Evolutionary conservation across 2,329 filamentous ascomycete species (phyloP).

Genomic region (Clonostachys byssicola): DNA sequence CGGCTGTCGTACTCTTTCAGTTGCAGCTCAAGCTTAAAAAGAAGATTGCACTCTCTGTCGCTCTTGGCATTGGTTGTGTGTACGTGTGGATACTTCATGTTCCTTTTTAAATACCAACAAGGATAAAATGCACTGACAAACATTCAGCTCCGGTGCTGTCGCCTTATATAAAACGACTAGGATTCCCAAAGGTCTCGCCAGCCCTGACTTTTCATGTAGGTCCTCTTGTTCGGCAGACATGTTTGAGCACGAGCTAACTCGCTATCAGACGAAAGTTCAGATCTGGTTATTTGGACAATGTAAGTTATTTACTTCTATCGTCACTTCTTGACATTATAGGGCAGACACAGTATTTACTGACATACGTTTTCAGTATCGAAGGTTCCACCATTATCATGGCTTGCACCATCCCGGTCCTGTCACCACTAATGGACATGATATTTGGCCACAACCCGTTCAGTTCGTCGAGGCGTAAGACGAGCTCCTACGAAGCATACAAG

Average conservation of each 20-base stretch:
- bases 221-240: neutral
- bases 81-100: slow-evolving; percentile 10
- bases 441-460: no score
- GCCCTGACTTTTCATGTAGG: slow-evolving; percentile 17
- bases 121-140: neutral
- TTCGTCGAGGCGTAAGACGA: no score
- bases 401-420: slow-evolving; percentile 3
- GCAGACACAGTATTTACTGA: neutral
- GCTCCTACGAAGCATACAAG: no score
- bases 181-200: slow-evolving; percentile 13
- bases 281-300: slow-evolving; percentile 34
- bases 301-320: slow-evolving; percentile 9
- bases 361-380: neutral
- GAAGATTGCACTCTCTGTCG: slow-evolving; percentile 29
- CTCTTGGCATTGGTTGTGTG: slow-evolving; percentile 32
- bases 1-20: slow-evolving; percentile 24
- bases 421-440: neutral
- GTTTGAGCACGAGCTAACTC: slow-evolving; percentile 15
- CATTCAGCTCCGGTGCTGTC: slow-evolving; percentile 6
- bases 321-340: neutral
- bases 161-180: slow-evolving; percentile 23
- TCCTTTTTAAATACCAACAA: neutral
- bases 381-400: slow-evolving; percentile 3
- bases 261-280: slow-evolving; percentile 2
- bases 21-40: slow-evolving; percentile 30